Percentiles rank a stretch among this genome's conserved stretches.
These are phyloP conservation scores for Austroboletus rostrupii DNA, from an alignment of 1,284 basidiomycete genomes.

Conservation along the genomic window DNA sequence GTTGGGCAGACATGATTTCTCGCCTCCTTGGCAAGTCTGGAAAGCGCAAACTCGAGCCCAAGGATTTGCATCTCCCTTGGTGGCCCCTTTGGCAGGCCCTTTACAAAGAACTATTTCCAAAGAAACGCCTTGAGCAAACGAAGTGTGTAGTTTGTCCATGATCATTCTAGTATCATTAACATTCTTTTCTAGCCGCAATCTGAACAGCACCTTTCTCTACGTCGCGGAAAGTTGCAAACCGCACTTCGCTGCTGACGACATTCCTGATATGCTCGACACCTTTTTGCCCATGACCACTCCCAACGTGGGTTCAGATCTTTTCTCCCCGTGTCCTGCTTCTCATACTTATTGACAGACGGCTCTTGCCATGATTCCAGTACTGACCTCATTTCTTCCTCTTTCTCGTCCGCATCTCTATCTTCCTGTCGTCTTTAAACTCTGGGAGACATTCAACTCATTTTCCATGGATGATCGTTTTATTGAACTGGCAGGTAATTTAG, in stretches of 20 bases:
- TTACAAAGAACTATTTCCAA: slow-evolving; percentile 60
- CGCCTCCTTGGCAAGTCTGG: slow-evolving; percentile 37
- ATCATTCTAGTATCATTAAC: slow-evolving; percentile 8
- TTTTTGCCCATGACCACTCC: slow-evolving; percentile 51
- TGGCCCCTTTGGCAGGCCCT: slow-evolving; percentile 55
- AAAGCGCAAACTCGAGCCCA: slow-evolving; percentile 47
- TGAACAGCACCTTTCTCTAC: slow-evolving; percentile 42
- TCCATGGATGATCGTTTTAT: slow-evolving; percentile 82
- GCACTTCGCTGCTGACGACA: slow-evolving; percentile 89
- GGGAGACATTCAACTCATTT: slow-evolving; percentile 83
- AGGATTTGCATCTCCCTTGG: slow-evolving; percentile 63
- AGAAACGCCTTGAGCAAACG: slow-evolving; percentile 39
- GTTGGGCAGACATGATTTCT: slow-evolving; percentile 57
- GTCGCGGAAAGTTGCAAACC: slow-evolving; percentile 78
- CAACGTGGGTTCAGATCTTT: slow-evolving; percentile 20
- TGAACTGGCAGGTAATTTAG: slow-evolving; percentile 74
- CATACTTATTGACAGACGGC: slow-evolving; percentile 42
- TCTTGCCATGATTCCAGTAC: slow-evolving; percentile 64
- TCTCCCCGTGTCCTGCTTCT: not conserved
- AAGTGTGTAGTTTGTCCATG: slow-evolving; percentile 47
- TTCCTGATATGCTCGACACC: slow-evolving; percentile 84
- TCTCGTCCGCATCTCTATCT: slow-evolving; percentile 67
- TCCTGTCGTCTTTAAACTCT: slow-evolving; percentile 73
- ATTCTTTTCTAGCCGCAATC: slow-evolving; percentile 20
- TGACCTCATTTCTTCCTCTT: slow-evolving; percentile 76